phyloP scores from a whole-genome alignment of 1,284 basidiomycete species.

The Moesziomyces globuligerus region DNA sequence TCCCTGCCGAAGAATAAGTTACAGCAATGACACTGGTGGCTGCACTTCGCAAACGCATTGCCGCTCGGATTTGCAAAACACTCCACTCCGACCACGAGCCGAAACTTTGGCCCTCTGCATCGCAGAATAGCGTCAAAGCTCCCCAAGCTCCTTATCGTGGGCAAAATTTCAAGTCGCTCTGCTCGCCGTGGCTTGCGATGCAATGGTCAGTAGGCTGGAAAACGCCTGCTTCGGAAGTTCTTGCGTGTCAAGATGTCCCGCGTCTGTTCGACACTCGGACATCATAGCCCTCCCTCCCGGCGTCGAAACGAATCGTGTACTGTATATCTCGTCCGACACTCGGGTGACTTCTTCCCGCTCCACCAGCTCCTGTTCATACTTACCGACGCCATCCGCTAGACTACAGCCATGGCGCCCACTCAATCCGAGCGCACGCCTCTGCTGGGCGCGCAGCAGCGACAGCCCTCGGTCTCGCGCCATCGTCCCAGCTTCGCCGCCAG shows the following conservation, averaged over 20 bases:
- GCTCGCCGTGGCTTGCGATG: not conserved
- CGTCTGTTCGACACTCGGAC: not conserved
- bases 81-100: not conserved
- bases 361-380: slow-evolving; percentile 3
- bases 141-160: not conserved
- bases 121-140: not conserved
- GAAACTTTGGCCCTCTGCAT: not conserved
- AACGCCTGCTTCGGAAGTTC: not conserved
- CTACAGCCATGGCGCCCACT: slow-evolving; percentile 28
- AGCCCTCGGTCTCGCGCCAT: slow-evolving; percentile 30
- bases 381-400: not conserved
- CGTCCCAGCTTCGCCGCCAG: slow-evolving; percentile 49
- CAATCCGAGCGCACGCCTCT: slow-evolving; percentile 53
- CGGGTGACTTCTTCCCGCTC: slow-evolving; percentile 7
- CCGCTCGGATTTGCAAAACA: not conserved
- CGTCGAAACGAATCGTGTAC: too few species aligned
- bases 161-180: too few species aligned
- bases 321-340: too few species aligned
- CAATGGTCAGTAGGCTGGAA: not conserved
- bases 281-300: not conserved
- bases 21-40: not conserved
- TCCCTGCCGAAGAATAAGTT: too few species aligned
- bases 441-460: slow-evolving; percentile 32
- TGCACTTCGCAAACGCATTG: not conserved
- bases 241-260: not conserved